Evolutionary conservation across 108 stramenopile genomes (phyloP).

Genomic region (Cyclotella cryptica): DNA sequence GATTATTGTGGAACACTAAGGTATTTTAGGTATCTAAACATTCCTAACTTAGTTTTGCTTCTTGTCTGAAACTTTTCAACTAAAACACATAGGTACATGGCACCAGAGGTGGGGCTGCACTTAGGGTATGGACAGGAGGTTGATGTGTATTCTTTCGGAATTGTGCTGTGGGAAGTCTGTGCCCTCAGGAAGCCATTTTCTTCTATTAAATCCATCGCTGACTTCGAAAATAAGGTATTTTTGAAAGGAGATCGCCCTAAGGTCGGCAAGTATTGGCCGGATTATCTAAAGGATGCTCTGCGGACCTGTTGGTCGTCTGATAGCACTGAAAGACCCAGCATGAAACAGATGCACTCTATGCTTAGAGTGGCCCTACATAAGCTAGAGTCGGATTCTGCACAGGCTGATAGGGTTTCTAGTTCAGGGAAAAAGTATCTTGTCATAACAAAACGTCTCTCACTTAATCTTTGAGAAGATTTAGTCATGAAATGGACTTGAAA

Average conservation of each 20-base stretch:
- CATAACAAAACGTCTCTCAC: too few species aligned
- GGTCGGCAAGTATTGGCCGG: constrained; percentile 41
- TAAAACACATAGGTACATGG: constrained; percentile 62
- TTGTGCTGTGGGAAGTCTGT: constrained; percentile 63
- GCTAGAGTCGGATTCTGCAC: background rate
- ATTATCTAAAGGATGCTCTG: constrained; percentile 43
- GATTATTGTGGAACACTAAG: constrained; percentile 60
- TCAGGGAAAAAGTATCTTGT: too few species aligned
- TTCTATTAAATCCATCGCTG: constrained; percentile 35
- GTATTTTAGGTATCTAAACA: too few species aligned
- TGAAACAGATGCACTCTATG: constrained; percentile 39
- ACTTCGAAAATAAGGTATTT: constrained; percentile 53
- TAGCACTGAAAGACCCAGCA: constrained; percentile 48
- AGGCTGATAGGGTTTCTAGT: too few species aligned
- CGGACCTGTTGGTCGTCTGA: constrained; percentile 55
- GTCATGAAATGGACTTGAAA: too few species aligned
- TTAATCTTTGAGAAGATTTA: too few species aligned
- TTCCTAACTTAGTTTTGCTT: too few species aligned
- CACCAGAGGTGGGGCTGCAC: constrained; percentile 38
- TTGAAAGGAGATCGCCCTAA: constrained; percentile 49
- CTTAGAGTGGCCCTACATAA: background rate
- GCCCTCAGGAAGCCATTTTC: constrained; percentile 59
- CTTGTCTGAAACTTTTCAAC: too few species aligned
- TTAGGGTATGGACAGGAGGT: constrained; percentile 44
- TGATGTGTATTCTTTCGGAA: constrained; percentile 69